Evolutionary conservation across 2,329 filamentous ascomycete genomes (phyloP), one percentile per base, ranked within the genome.

Genomic region (Ambrosiella beaveri): DNA sequence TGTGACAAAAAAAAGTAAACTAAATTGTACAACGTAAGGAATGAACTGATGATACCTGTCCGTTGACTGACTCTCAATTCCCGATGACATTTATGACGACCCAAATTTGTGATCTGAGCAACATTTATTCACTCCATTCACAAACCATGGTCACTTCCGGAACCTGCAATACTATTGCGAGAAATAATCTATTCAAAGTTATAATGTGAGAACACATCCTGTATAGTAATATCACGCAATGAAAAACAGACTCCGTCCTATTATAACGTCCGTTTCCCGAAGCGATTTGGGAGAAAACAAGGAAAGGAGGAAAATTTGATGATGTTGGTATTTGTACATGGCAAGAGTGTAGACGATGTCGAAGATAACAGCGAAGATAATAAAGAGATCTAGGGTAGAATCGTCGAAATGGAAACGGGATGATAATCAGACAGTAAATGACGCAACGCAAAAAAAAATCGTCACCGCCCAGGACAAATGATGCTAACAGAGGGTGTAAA

Each of bases 151-250:
- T 36, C 4, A 51, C 8, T 19, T 19, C 6, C 6, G 17, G 9
- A 51, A 51, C 9, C 9, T 19, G 7, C 17, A 35, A 8, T n/a
- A 47, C 15, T 51, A 3, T 36, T 55, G 52, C 57, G 57, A 52
- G 45, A 56, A 45, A 56, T 51, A 59, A 44, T 56, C 57, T 58
- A 58, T 58, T 45, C 35, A 55, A 39, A 58, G 44, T 58, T 37
- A 51, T 40, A 53, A 58, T 47, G 45, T 36, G 39, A 19, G 35
- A 51, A 51, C 27, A 51, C 13, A 36, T 51, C 47, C 8, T 35
- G 19, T 51, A 51, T 51, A 51, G 47, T 51, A 51, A 51, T 51
- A 51, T 51, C 47, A 51, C 47, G 47, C 47, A 51, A 37, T n/a
- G 47, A 27, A 58, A 45, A 58, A 58, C 51, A 58, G 40, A 50